Base-by-base conservation (phyloP, 257 asterid genomes). In the Solanum paucissectum region DNA sequence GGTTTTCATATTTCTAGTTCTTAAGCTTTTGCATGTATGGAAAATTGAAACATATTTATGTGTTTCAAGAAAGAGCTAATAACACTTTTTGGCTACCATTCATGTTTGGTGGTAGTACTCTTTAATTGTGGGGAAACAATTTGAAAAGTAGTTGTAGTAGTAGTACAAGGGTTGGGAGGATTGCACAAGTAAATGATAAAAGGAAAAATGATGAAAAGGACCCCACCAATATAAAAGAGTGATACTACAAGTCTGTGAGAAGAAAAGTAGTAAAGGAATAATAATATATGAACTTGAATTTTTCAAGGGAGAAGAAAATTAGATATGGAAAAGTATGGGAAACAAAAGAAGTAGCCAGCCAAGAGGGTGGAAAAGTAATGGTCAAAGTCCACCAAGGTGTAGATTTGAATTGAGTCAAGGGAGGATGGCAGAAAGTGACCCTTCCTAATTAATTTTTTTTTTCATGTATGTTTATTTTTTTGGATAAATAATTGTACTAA, bases 371-470 rank as follows among this genome's bases (percentile, higher is more conserved):
- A 85, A 68, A 85, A 85, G 87, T 85, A 85, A 20, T 68, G 82
- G 87, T 85, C 87, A 85, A 85, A 85, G 87, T 85, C 87, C 42
- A 85, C 87, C 13, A 11, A 68, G 44, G 40, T 33, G 32, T 40
- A 85, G 21, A 68, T 85, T 85, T 85, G 82, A 68, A 85, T 85
- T 44, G 64, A 85, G 87, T 85, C 87, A 68, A 85, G 87, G 87
- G 87, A 85, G 82, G 87, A 85, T 49, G 87, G 87, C 87, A 85
- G 79, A 74, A 74, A 46, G 82, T 64, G 82, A 66, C 66, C 29
- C 68, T 85, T 40, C 52, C 87, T 82, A 44, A 49, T 32, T 82
- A 25, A 32, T 52, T 49, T 82, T 1, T 82, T 32, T 32, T 40
- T 5, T 29, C 12, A 75, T 38, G 27, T 46, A 25, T 46, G 3